phyloP scores from a whole-genome alignment of 2,329 filamentous ascomycete species.

The Geoglossum cookeanum region DNA sequence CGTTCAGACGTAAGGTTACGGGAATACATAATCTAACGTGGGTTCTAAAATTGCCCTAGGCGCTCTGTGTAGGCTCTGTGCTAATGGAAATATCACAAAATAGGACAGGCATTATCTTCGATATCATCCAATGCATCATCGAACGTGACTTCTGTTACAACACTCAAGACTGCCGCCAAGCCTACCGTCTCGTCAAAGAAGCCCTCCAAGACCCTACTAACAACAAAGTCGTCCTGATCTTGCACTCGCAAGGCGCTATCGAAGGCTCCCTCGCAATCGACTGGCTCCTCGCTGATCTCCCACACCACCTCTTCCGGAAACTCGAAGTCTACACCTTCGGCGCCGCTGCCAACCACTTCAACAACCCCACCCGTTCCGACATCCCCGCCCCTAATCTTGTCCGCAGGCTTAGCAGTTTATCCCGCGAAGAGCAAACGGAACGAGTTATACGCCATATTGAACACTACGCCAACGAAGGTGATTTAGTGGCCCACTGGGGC shows the following conservation, averaged over 20 bases:
- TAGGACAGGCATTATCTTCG: constrained; percentile 47
- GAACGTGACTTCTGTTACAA: constrained; percentile 58
- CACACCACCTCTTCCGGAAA: constrained; percentile 33
- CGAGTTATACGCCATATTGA: constrained; percentile 51
- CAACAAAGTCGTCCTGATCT: constrained; percentile 51
- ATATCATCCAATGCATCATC: constrained; percentile 57
- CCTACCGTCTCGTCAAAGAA: constrained; percentile 43
- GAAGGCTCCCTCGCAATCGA: constrained; percentile 55
- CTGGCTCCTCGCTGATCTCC: constrained; percentile 27
- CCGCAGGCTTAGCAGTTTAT: background rate
- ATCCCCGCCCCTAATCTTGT: constrained; percentile 1
- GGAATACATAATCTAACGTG: constrained; percentile 4
- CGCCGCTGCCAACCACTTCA: constrained; percentile 4
- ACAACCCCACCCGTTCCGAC: constrained; percentile 24
- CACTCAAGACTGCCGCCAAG: constrained; percentile 38
- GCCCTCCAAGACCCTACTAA: constrained; percentile 41
- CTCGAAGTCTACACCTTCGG: constrained; percentile 19
- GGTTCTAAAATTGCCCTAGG: background rate
- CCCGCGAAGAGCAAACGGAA: constrained; percentile 13
- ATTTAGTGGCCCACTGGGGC: constrained; percentile 59
- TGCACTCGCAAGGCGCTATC: constrained; percentile 63
- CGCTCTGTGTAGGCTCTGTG: background rate
- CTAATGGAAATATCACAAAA: background rate
- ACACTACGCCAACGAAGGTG: constrained; percentile 57
- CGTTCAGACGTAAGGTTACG: constrained; percentile 1